A percentile compares a stretch with the other conserved stretches of the same genome.
These are phyloP conservation scores for Eutypa lata DNA, from an alignment of 2,329 filamentous ascomycete species.

Conservation along the genomic window DNA sequence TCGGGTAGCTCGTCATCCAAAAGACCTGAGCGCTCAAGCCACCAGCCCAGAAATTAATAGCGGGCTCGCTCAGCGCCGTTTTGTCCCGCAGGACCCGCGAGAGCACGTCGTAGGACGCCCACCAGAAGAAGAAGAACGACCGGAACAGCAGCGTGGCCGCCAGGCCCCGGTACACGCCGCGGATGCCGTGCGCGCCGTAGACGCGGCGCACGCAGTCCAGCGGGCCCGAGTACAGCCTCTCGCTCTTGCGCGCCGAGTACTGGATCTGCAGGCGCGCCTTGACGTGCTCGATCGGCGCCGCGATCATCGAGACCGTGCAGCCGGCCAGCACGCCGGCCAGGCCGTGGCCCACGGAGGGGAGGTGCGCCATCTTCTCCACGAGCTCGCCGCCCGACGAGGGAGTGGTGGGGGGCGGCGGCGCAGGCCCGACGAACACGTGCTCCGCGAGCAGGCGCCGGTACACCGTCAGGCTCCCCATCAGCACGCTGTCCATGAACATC, in stretches of 20 bases:
- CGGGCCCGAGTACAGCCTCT: slow-evolving; percentile 80
- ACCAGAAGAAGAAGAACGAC: slow-evolving; percentile 97
- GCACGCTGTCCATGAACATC: slow-evolving; percentile 95
- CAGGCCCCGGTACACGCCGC: slow-evolving; percentile 83
- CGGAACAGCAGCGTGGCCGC: slow-evolving; percentile 83
- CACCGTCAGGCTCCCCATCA: slow-evolving; percentile 88
- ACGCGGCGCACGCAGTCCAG: slow-evolving; percentile 78
- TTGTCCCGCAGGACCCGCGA: slow-evolving; percentile 63
- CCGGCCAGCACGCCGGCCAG: slow-evolving; percentile 86
- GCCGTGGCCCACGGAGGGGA: slow-evolving; percentile 79
- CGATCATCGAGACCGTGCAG: slow-evolving; percentile 86
- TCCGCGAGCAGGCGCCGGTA: slow-evolving; percentile 84
- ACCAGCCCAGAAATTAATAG: slow-evolving; percentile 95
- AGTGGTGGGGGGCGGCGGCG: slow-evolving; percentile 37
- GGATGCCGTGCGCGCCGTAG: slow-evolving; percentile 67
- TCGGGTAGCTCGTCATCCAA: slow-evolving; percentile 89
- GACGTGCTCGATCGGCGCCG: slow-evolving; percentile 90
- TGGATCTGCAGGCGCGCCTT: slow-evolving; percentile 94
- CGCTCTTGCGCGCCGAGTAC: slow-evolving; percentile 75
- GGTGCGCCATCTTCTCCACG: slow-evolving; percentile 25
- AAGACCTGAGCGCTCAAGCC: slow-evolving; percentile 91
- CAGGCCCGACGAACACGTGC: slow-evolving; percentile 64
- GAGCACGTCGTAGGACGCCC: slow-evolving; percentile 89
- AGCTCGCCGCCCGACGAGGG: slow-evolving; percentile 29
- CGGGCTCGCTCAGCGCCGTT: slow-evolving; percentile 71